phyloP scores from a whole-genome alignment of 208 protist species.

The Acanthamoeba sp. region DNA sequence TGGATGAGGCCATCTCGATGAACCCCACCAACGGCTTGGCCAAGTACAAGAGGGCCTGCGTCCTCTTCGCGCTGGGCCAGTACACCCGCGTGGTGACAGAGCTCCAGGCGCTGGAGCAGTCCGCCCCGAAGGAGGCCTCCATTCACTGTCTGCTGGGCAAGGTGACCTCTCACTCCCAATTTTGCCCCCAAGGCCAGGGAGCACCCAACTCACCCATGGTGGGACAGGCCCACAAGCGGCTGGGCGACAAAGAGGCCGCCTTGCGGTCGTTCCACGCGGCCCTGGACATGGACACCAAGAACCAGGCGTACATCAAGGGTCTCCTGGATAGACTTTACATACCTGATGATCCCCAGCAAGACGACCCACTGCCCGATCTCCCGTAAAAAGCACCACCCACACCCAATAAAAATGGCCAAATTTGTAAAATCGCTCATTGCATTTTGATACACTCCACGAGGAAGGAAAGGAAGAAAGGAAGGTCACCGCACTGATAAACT shows the following conservation, averaged over 20 bases:
- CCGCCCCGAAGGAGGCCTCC: conserved; percentile 93
- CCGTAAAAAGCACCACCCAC: too few relatives aligned
- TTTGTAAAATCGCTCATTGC: too few relatives aligned
- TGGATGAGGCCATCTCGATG: conserved; percentile 89
- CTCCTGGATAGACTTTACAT: conserved; percentile 74
- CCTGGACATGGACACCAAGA: conserved; percentile 87
- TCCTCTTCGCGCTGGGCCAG: conserved; percentile 91
- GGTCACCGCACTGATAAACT: too few relatives aligned
- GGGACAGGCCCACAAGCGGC: conserved; percentile 68
- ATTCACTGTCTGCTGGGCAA: conserved; percentile 94
- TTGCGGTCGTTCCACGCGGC: conserved; percentile 79
- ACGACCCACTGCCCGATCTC: too few relatives aligned
- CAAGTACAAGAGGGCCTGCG: conserved; percentile 93
- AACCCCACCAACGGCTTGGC: conserved; percentile 93
- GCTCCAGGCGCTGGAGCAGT: conserved; percentile 90
- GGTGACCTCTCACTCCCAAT: not conserved
- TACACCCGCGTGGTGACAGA: conserved; percentile 90
- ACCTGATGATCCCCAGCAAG: not conserved
- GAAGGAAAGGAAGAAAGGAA: too few relatives aligned
- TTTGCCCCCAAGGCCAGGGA: not conserved
- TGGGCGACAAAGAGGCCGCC: conserved; percentile 78
- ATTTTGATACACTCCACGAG: too few relatives aligned
- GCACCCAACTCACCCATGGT: too few relatives aligned
- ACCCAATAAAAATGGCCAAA: too few relatives aligned
- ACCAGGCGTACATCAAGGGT: conserved; percentile 63